Evolutionary conservation across 345 rosid genomes (phyloP), one percentile per base, ranked within the genome.

Genomic region (Dipteronia sinensis): DNA sequence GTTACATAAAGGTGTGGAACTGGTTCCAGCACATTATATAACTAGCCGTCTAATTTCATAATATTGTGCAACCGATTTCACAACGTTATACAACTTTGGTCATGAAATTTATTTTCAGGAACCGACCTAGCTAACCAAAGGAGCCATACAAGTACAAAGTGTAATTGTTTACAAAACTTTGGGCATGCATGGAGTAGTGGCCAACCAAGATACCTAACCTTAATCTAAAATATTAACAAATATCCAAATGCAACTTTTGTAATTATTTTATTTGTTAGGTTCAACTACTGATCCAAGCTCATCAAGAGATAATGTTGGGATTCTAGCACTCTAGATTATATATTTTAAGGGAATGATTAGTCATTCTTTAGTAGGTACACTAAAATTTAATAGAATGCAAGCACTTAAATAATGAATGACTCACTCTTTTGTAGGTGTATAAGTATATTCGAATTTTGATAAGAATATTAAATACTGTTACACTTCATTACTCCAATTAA

Each of bases 171-270:
- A 34, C 4, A 53, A 13, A 2, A 3, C 16, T 16, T 64, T 23
- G 64, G 64, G 5, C 29, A 25, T n/a, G 23, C 5, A n/a, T n/a
- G n/a, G n/a, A n/a, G n/a, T n/a, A 7, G 34, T 64, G 40, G 67
- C 38, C 67, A 27, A 64, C 67, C 19, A 23, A 56, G 1, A 64
- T 64, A 64, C 67, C 67, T 23, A 64, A 64, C 38, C 67, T 64
- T 64, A 10, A 64, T 27, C 31, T 64, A 64, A 64, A 59, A 10
- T 64, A 23, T 29, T 9, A 64, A 29, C 40, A 64, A 64, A 27
- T 3, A 27, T 64, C 34, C 67, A 64, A 29, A 12, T 25, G 67
- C 19, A 64, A 20, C 29, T 2, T 20, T 59, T 11, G 27, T 55
- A 19, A 59, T 59, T 59, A 23, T n/a, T 59, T 59, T n/a, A 59